Base-by-base conservation (phyloP, 2,329 filamentous ascomycete genomes). In the Pseudogymnoascus destructans region DNA sequence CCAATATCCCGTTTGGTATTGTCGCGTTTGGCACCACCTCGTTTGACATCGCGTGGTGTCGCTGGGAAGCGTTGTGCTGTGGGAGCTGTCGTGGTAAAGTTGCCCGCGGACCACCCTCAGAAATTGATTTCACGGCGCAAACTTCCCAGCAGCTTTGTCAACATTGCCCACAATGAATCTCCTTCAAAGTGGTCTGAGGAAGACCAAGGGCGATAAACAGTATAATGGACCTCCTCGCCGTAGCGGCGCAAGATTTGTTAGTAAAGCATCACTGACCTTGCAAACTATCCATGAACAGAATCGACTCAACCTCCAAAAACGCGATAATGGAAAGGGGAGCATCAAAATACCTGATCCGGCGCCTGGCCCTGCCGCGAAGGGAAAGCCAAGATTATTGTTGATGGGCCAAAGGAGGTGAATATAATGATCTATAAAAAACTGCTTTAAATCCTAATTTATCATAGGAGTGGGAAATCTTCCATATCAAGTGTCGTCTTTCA, bases 401-500 rank as follows among this genome's bases (percentile, higher is more conserved):
- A 97, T 98, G 93, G 93, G 93, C 3, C 88, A 96, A 73, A 82
- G 91, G 75, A 85, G 92, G 93, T 95, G 2, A 5, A 52, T 52
- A 30, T 30, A 65, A 76, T 69, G 58, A 58, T 10, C 25, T 15
- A 23, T 15, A 13, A 19, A 9, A 2, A 11, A n/a, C 36, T 38
- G 11, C 6, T 56, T 52, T 46, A 60, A 32, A 55, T 42, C 40
- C 62, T 67, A 42, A 71, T 59, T 32, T 13, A 58, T 21, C 63
- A 23, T 64, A 98, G 93, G 75, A 96, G 91, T 69, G 93, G 93
- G 61, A 98, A 98, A 71, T 97, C 93, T 0, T 98, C 93, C 5
- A 97, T 98, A 69, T 93, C 91, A 23, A 97, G 90, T 68, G 95
- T 98, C 54, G 92, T 98, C n/a, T 97, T 98, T 68, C 91, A 97